Base-by-base conservation (phyloP, 1,139 yeast species). In the Wickerhamomyces sp. region DNA sequence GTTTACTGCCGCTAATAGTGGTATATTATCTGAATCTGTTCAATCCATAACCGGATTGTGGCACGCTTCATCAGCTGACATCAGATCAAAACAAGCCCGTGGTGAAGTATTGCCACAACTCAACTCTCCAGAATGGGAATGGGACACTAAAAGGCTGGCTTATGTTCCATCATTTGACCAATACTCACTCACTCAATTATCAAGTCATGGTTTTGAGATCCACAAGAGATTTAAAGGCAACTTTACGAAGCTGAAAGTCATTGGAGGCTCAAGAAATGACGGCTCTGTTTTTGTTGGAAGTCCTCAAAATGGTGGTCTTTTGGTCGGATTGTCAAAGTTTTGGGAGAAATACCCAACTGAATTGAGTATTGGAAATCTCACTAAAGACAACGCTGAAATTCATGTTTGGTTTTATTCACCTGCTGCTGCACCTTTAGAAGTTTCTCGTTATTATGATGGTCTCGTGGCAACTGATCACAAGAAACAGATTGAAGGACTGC, bases 301-400 rank as follows among this genome's bases (percentile, higher is more conserved):
- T 24, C 35, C 35, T 9, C 35, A 35, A 28, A 16, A 13, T 13
- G 46, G 50, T 32, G 50, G 50, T 2, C 13, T 46, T 9, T 37
- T 43, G 5, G 24, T 44, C 20, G 50, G 48, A 9, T 14, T 46
- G 28, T 7, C 32, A 8, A 48, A 46, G 16, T 46, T 46, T 25
- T 46, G 51, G 51, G 50, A 46, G 28, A 41, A 43, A 20, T 46
- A 46, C 34, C 51, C 51, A 7, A 35, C 37, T 4, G 49, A 42
- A 33, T 12, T 47, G 7, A 4, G 7, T 13, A 29, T 33, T 13
- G 8, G 12, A 12, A 20, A 15, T 17, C 18, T 33, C 24, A 33
- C 29, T 5, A 17, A 17, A 7, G 29, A 25, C n/a, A 13, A 8
- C 13, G 17, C 35, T 6, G 18, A 17, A n/a, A 10, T 33, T 13